phyloP scores from a whole-genome alignment of 129 eudicot species.

The Chrysanthemum makinoi region DNA sequence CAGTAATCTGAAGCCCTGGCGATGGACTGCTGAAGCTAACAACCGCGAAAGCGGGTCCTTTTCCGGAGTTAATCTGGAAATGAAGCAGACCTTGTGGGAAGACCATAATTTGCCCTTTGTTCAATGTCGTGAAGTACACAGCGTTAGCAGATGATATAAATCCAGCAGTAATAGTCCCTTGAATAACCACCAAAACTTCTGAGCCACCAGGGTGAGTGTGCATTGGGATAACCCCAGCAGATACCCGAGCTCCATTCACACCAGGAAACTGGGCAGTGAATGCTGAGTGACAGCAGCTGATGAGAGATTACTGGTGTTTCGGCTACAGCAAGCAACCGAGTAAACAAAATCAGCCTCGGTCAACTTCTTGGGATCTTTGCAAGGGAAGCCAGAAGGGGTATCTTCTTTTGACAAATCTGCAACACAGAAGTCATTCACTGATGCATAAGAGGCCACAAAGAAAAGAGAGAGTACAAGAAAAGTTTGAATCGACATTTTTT shows the following conservation, averaged over 20 bases:
- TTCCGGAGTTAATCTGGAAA: conserved; percentile 75
- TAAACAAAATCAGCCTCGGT: conserved; percentile 54
- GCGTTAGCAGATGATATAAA: conserved; percentile 66
- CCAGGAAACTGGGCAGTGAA: conserved; percentile 76
- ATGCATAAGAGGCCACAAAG: conserved; percentile 44
- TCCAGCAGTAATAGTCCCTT: conserved; percentile 82
- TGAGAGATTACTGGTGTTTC: conserved; percentile 77
- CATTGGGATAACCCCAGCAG: conserved; percentile 96
- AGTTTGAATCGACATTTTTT: conserved; percentile 35
- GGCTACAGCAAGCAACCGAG: conserved; percentile 55
- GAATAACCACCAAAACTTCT: conserved; percentile 57
- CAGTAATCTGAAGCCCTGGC: conserved; percentile 85
- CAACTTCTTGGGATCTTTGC: conserved; percentile 55
- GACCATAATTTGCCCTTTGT: conserved; percentile 81
- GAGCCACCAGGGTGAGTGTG: conserved; percentile 95
- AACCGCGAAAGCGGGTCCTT: conserved; percentile 39
- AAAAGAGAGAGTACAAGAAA: conserved; percentile 43
- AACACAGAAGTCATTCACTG: conserved; percentile 80
- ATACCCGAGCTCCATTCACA: conserved; percentile 79
- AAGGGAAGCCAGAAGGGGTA: conserved; percentile 73
- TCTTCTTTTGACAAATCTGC: conserved; percentile 50
- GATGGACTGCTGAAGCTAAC: conserved; percentile 69
- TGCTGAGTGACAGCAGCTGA: conserved; percentile 87
- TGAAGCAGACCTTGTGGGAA: conserved; percentile 92
- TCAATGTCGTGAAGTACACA: conserved; percentile 51